Percentiles rank a stretch among this genome's conserved stretches.
Conservation (phyloP, 495 filamentous ascomycete genomes). For the Neurospora africana region DNA sequence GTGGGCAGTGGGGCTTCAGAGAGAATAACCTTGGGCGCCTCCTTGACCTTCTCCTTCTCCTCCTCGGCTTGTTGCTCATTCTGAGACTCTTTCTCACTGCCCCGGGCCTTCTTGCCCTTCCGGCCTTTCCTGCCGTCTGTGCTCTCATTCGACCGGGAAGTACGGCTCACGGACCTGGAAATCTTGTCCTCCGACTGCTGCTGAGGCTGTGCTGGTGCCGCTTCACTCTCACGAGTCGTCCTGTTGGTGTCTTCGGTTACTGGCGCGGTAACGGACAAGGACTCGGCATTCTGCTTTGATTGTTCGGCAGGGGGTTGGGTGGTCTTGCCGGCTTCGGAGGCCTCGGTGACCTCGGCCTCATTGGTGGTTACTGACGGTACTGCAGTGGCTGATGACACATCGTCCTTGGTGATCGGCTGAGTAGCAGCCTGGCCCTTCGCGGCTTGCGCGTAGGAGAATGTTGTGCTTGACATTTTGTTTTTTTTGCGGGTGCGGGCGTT, state of each 20-base stretch:
- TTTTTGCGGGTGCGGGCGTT: background rate
- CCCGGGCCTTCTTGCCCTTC: slow-evolving; percentile 38
- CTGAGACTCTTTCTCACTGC: slow-evolving; percentile 32
- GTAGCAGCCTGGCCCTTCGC: slow-evolving; percentile 60
- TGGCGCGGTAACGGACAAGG: slow-evolving; percentile 11
- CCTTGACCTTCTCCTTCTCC: slow-evolving; percentile 35
- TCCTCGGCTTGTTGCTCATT: slow-evolving; percentile 31
- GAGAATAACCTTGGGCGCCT: slow-evolving; percentile 45
- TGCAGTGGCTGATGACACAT: slow-evolving; percentile 33
- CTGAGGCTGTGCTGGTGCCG: slow-evolving; percentile 6
- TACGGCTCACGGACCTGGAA: slow-evolving; percentile 22
- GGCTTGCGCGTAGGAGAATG: slow-evolving; percentile 92
- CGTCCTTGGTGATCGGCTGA: slow-evolving; percentile 55
- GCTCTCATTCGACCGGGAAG: slow-evolving; percentile 29
- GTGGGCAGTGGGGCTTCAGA: slow-evolving; percentile 70
- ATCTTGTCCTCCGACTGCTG: slow-evolving; percentile 15
- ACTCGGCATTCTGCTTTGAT: slow-evolving; percentile 16
- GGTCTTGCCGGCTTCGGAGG: slow-evolving; percentile 23
- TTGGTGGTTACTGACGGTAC: slow-evolving; percentile 52
- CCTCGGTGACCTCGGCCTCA: slow-evolving; percentile 35
- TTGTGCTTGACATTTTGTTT: slow-evolving; percentile 26
- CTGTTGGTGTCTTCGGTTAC: slow-evolving; percentile 17
- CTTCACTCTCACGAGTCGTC: slow-evolving; percentile 11
- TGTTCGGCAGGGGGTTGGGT: slow-evolving; percentile 13
- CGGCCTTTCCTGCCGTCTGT: slow-evolving; percentile 32